Conservation (phyloP, 2,329 filamentous ascomycete species). For the Lachnellula hyalina region DNA sequence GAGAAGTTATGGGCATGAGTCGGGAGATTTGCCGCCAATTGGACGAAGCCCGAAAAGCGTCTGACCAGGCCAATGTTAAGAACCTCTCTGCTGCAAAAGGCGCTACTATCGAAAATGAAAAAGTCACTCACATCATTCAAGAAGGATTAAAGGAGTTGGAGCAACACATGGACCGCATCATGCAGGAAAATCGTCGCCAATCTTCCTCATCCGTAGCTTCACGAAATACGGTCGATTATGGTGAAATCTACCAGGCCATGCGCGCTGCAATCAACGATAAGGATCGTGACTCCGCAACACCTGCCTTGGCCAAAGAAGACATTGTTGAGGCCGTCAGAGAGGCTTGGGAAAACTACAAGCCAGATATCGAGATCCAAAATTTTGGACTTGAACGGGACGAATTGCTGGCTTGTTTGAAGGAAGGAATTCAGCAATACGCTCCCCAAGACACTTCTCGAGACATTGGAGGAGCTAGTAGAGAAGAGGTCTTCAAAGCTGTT, state of each 20-base stretch:
- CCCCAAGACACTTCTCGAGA: conserved; percentile 36
- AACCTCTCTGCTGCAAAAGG: conserved; percentile 36
- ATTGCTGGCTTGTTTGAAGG: conserved; percentile 77
- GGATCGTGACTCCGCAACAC: conserved; percentile 45
- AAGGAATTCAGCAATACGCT: conserved; percentile 74
- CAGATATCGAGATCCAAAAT: conserved; percentile 85
- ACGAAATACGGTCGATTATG: conserved; percentile 64
- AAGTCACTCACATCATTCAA: conserved; percentile 72
- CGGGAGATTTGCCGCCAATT: conserved; percentile 82
- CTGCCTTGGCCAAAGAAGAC: conserved; percentile 67
- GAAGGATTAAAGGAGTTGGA: conserved; percentile 77
- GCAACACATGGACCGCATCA: conserved; percentile 73
- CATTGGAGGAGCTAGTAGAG: conserved; percentile 62
- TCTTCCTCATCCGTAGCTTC: conserved; percentile 60
- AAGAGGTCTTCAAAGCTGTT: conserved; percentile 80
- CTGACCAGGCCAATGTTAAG: conserved; percentile 22
- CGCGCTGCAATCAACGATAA: conserved; percentile 62
- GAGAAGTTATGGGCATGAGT: conserved; percentile 92
- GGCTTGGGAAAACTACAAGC: conserved; percentile 91
- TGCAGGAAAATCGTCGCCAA: conserved; percentile 69
- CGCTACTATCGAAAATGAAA: conserved; percentile 55
- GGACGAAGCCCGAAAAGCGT: conserved; percentile 53
- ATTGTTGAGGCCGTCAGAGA: conserved; percentile 83
- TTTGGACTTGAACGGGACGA: conserved; percentile 88
- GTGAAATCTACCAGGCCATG: conserved; percentile 81